These are phyloP conservation scores for Cladophialophora chaetospira DNA, from an alignment of 2,329 filamentous ascomycete species.

Conservation along the genomic window DNA sequence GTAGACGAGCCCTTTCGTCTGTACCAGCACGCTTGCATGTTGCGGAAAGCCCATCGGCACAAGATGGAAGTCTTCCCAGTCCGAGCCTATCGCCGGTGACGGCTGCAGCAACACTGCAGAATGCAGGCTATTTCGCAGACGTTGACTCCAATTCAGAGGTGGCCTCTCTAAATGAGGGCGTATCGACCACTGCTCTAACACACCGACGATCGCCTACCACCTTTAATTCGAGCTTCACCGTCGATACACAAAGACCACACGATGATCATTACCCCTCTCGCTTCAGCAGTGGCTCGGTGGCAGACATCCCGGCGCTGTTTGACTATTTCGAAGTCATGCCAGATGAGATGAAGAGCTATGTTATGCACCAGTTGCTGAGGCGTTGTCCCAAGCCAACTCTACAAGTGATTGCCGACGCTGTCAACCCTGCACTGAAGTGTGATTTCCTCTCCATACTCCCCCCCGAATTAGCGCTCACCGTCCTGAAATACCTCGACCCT, in stretches of 20 bases:
- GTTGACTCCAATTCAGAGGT: slow-evolving; percentile 49
- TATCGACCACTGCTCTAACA: slow-evolving; percentile 1
- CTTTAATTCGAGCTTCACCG: background rate
- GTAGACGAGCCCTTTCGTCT: slow-evolving; percentile 35
- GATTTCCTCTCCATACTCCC: slow-evolving; percentile 87
- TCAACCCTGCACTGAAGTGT: slow-evolving; percentile 92
- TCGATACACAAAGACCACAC: background rate
- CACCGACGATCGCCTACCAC: slow-evolving; percentile 20
- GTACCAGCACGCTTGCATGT: slow-evolving; percentile 45
- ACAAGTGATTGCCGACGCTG: slow-evolving; percentile 83
- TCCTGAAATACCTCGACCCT: slow-evolving; percentile 82
- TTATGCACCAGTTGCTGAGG: slow-evolving; percentile 94
- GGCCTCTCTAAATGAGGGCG: slow-evolving; percentile 34
- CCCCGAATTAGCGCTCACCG: slow-evolving; percentile 80
- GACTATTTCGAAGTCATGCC: slow-evolving; percentile 91
- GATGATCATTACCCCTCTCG: slow-evolving; percentile 24
- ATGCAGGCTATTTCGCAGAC: slow-evolving; percentile 47
- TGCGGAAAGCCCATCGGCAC: slow-evolving; percentile 69
- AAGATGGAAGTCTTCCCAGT: slow-evolving; percentile 91
- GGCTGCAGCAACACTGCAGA: slow-evolving; percentile 66
- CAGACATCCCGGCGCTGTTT: slow-evolving; percentile 83
- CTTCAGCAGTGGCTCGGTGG: slow-evolving; percentile 50
- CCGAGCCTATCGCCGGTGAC: slow-evolving; percentile 90
- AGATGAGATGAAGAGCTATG: slow-evolving; percentile 86
- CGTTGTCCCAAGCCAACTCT: slow-evolving; percentile 85